phyloP scores from a whole-genome alignment of 257 asterid genomes.

The Mitragyna speciosa region DNA sequence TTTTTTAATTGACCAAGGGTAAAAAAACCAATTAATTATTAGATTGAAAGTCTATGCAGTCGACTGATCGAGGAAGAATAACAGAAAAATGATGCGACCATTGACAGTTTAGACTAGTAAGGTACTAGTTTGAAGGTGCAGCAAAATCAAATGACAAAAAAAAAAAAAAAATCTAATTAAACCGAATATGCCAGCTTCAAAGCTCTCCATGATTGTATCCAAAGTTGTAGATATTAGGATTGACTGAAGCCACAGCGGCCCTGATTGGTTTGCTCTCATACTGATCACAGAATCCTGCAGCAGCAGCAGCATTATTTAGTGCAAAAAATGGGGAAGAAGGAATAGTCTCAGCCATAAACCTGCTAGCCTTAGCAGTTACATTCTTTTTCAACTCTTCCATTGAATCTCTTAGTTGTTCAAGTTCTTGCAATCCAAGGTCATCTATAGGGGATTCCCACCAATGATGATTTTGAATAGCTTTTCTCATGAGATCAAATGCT shows the following conservation, averaged over 20 bases:
- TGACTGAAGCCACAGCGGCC: constrained; percentile 12
- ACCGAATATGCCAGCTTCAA: constrained; percentile 18
- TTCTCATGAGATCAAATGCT: constrained; percentile 47
- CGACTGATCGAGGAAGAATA: background rate
- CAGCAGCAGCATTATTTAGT: constrained; percentile 11
- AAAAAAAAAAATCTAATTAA: background rate
- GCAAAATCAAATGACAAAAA: background rate
- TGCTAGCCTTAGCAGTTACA: constrained; percentile 34
- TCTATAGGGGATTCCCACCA: constrained; percentile 72
- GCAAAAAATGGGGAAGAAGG: constrained; percentile 24
- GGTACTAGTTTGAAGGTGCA: constrained; percentile 27
- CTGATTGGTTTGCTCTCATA: constrained; percentile 51
- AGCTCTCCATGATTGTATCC: constrained; percentile 46
- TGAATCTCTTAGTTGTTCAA: constrained; percentile 54
- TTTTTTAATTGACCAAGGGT: no score
- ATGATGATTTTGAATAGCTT: constrained; percentile 32
- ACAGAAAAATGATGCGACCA: background rate
- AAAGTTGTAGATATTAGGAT: constrained; percentile 22
- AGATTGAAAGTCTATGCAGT: background rate
- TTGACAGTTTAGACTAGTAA: constrained; percentile 34
- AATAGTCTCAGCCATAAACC: constrained; percentile 25
- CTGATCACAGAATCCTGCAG: constrained; percentile 30
- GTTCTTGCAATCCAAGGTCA: constrained; percentile 46
- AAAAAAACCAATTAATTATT: background rate
- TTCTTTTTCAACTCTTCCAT: constrained; percentile 59